Conservation (phyloP, 306 rosid genomes). For the Castanea mollissima region DNA sequence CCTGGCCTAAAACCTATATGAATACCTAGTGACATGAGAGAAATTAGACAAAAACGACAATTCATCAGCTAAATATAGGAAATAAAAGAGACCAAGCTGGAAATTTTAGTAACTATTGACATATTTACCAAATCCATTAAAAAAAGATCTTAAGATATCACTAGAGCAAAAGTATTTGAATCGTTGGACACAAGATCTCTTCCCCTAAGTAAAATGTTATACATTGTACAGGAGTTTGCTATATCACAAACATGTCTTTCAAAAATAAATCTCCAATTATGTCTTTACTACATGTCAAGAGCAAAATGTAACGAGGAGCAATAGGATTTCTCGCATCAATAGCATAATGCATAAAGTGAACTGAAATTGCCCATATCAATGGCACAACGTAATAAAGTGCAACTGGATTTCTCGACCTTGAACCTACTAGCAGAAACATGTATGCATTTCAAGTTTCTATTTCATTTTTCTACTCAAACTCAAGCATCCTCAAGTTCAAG, state of each 20-base stretch:
- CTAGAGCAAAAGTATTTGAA: neutral
- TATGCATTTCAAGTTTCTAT: neutral
- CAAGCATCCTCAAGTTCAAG: neutral
- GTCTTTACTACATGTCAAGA: too few species aligned
- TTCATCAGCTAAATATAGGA: neutral
- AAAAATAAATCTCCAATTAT: too few species aligned
- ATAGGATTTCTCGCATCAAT: too few species aligned
- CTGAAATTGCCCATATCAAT: neutral
- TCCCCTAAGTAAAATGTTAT: too few species aligned
- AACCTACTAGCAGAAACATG: neutral
- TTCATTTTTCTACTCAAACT: neutral
- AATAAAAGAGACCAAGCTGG: neutral
- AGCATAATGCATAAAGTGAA: too few species aligned
- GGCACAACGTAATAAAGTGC: neutral
- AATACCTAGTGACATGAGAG: neutral
- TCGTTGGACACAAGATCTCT: too few species aligned
- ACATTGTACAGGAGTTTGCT: too few species aligned
- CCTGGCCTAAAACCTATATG: neutral
- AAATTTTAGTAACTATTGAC: neutral
- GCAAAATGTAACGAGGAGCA: too few species aligned
- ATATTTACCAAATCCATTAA: neutral
- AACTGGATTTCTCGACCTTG: neutral
- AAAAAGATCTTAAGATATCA: neutral
- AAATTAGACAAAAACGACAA: neutral
- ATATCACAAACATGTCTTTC: too few species aligned